Evolutionary conservation across 805 yeast species (phyloP), one percentile per base, ranked within the genome.

Genomic region (Cyberlindnera euphorbiae): DNA sequence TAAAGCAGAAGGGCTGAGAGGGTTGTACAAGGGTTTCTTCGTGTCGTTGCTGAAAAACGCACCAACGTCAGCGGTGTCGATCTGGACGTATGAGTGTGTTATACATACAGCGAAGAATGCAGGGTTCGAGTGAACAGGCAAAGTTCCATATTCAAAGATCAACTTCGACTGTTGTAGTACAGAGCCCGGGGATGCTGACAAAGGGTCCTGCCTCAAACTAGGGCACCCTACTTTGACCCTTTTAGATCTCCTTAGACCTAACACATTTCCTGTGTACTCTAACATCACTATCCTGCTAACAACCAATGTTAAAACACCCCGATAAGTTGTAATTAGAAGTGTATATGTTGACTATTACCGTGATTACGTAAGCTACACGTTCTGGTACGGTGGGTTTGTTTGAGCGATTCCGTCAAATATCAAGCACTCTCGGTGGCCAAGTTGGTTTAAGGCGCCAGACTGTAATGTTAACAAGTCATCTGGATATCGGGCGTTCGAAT

Each of bases 1-100:
- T 5, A 47, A 43, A 11, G 53, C 48, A 3, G 89, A 84, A 48
- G 95, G 96, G 0, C 2, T 71, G 0, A 49, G 58, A 8, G 93
- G 94, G 0, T 62, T 87, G 10, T 88, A 88, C 58, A 74, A 77
- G 35, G 96, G 96, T 0, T 71, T 80, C 39, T 60, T 75, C 1
- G 75, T 87, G 1, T 80, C 94, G 6, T 45, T 88, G 4, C 38
- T 82, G 33, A 88, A 88, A 55, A 75, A 85, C 11, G 93, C 90
- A 0, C 97, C 97, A 1, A 75, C 85, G 2, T 69, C 66, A 29
- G 85, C 86, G 1, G 58, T 82, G 5, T 73, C 87, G 1, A 64
- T 83, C 38, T 77, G 76, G 64, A 64, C 75, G n/a, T 83, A 77
- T 54, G 42, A 46, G 36, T 28, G 32, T 39, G 36, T 33, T 23